Conservation (phyloP, 768 basidiomycete genomes). For the Roridomyces roridus region DNA sequence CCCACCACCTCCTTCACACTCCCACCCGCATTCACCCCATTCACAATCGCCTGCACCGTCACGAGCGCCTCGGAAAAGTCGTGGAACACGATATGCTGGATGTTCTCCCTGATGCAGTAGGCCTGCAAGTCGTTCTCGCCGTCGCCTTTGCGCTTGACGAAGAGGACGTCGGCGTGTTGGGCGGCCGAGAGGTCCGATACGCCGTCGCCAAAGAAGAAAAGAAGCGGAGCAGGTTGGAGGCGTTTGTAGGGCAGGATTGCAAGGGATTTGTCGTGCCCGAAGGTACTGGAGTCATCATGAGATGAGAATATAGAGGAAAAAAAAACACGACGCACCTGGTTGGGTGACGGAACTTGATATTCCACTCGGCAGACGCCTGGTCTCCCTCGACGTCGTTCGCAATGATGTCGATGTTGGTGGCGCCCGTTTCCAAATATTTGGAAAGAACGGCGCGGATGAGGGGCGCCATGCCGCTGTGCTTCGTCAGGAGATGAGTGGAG, state of each 20-base stretch:
- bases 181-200: conserved; percentile 98
- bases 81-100: conserved; percentile 79
- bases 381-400: conserved; percentile 83
- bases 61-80: conserved; percentile 70
- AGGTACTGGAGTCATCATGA: conserved; percentile 58
- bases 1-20: too few species aligned
- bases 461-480: conserved; percentile 86
- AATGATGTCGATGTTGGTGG: conserved; percentile 85
- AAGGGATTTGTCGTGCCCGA: conserved; percentile 95
- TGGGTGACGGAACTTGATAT: conserved; percentile 88
- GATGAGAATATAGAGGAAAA: not conserved
- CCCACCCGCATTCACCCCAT: conserved; percentile 52
- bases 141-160: conserved; percentile 82
- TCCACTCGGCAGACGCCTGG: conserved; percentile 71
- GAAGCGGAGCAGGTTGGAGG: conserved; percentile 70
- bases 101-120: conserved; percentile 81
- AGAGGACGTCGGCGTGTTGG: conserved; percentile 90
- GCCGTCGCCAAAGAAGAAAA: conserved; percentile 98
- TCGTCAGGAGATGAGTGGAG: not conserved
- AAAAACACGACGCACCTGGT: conserved; percentile 60
- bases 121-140: conserved; percentile 87
- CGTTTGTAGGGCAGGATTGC: conserved; percentile 91
- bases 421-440: conserved; percentile 78
- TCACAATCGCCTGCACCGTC: conserved; percentile 71
- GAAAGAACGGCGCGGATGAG: conserved; percentile 91